A percentile compares a stretch with the other conserved stretches of the same genome.
phyloP scores from a whole-genome alignment of 805 yeast species.

The Kuraishia molischiana region DNA sequence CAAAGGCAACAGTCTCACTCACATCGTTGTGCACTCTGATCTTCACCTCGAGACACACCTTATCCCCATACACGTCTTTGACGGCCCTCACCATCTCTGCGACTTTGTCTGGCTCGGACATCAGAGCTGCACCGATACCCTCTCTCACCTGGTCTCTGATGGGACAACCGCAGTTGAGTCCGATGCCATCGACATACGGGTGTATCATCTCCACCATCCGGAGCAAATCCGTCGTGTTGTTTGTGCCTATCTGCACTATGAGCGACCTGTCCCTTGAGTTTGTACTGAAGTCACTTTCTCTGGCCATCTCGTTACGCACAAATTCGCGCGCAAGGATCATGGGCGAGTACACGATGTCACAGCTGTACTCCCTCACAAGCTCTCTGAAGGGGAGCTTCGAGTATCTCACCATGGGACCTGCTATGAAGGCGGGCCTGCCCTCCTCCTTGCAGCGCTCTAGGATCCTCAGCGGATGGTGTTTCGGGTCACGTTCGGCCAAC shows the following conservation, averaged over 20 bases:
- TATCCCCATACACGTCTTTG: slow-evolving; percentile 61
- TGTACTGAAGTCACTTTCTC: slow-evolving; percentile 79
- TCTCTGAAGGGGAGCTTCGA: slow-evolving; percentile 90
- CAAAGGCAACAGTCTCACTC: slow-evolving; percentile 64
- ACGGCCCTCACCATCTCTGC: slow-evolving; percentile 79
- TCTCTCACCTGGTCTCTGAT: slow-evolving; percentile 89
- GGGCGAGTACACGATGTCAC: slow-evolving; percentile 86
- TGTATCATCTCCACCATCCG: slow-evolving; percentile 83
- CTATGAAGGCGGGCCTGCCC: slow-evolving; percentile 49
- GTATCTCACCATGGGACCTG: slow-evolving; percentile 97
- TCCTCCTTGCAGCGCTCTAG: slow-evolving; percentile 35
- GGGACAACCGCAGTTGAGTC: slow-evolving; percentile 96
- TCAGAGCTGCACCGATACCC: slow-evolving; percentile 95
- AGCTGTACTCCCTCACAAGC: slow-evolving; percentile 58
- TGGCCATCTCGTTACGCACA: slow-evolving; percentile 73
- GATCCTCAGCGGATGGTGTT: slow-evolving; percentile 44
- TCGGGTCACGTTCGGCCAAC: slow-evolving; percentile 24
- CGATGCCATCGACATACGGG: slow-evolving; percentile 89
- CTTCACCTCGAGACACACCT: slow-evolving; percentile 79
- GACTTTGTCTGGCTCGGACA: slow-evolving; percentile 74
- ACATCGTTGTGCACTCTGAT: slow-evolving; percentile 79
- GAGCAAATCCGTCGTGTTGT: slow-evolving; percentile 71
- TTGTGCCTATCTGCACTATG: slow-evolving; percentile 86
- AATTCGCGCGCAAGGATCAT: slow-evolving; percentile 96
- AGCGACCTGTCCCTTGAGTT: slow-evolving; percentile 60